A percentile compares a stretch with the other conserved stretches of the same genome.
Evolutionary conservation across 2,329 filamentous ascomycete species (phyloP).

Genomic region (Hawksworthiomyces lignivorus): DNA sequence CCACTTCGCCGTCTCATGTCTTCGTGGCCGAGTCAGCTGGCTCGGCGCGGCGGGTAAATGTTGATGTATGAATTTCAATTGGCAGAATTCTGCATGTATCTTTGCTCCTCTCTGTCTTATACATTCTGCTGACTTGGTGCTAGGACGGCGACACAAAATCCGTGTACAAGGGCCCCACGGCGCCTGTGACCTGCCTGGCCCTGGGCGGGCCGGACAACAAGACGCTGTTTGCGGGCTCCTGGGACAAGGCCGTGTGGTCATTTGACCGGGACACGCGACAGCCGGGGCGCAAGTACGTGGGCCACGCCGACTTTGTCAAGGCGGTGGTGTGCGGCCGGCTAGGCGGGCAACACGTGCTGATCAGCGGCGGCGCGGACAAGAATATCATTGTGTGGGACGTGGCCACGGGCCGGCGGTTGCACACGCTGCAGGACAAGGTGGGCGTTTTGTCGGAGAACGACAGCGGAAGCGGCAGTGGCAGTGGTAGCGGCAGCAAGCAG

Average conservation of each 20-base stretch:
- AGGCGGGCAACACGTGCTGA: conserved; percentile 52
- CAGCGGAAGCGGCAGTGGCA: not conserved
- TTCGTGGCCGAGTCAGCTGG: conserved; percentile 87
- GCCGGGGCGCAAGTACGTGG: conserved; percentile 54
- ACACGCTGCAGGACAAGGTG: conserved; percentile 73
- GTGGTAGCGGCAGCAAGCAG: conserved; percentile 26
- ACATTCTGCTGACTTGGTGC: not conserved
- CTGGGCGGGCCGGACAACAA: conserved; percentile 48
- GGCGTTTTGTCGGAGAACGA: too few species aligned
- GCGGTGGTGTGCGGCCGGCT: conserved; percentile 58
- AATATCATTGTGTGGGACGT: conserved; percentile 81
- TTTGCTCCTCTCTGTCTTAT: not conserved
- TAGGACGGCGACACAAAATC: conserved; percentile 34
- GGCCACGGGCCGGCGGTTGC: conserved; percentile 57
- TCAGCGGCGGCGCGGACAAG: conserved; percentile 71
- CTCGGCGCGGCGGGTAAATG: conserved; percentile 61
- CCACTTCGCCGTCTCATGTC: conserved; percentile 50
- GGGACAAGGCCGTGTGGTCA: conserved; percentile 89
- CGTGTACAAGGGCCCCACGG: conserved; percentile 64
- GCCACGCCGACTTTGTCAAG: conserved; percentile 90
- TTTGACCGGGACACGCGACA: conserved; percentile 60
- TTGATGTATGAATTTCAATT: conserved; percentile 59
- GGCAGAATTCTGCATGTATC: not conserved
- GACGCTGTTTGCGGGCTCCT: conserved; percentile 77
- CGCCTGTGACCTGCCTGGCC: conserved; percentile 72